phyloP scores from a whole-genome alignment of 2,329 filamentous ascomycete species.

The Mycosphaerella arachidis region DNA sequence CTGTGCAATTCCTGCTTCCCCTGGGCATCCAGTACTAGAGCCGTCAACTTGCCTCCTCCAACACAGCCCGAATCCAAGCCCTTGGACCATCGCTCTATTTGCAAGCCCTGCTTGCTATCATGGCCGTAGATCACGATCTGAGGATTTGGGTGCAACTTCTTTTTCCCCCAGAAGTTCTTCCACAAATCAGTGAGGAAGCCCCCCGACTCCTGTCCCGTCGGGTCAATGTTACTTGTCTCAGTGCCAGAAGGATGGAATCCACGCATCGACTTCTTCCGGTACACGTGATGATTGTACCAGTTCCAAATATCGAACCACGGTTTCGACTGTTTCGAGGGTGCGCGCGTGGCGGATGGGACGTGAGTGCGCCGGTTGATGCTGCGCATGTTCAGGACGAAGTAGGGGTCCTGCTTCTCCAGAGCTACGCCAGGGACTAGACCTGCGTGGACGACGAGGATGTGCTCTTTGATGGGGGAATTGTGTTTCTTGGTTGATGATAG shows the following conservation, averaged over 20 bases:
- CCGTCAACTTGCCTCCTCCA: conserved; percentile 69
- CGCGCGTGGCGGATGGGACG: conserved; percentile 46
- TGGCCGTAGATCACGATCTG: conserved; percentile 80
- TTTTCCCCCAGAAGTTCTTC: conserved; percentile 24
- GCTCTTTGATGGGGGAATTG: conserved; percentile 57
- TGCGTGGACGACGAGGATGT: conserved; percentile 73
- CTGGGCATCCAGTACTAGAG: conserved; percentile 65
- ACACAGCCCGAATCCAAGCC: conserved; percentile 84
- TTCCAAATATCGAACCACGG: conserved; percentile 32
- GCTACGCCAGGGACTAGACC: conserved; percentile 74
- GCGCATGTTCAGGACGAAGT: conserved; percentile 88
- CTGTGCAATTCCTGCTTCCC: conserved; percentile 32
- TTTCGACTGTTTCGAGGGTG: conserved; percentile 21
- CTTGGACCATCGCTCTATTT: conserved; percentile 65
- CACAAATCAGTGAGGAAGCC: conserved; percentile 12
- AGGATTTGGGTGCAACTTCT: conserved; percentile 41
- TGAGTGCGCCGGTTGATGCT: conserved; percentile 63
- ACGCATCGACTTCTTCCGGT: conserved; percentile 18
- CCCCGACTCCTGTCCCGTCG: neutral
- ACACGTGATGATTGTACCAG: conserved; percentile 33
- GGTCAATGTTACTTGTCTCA: conserved; percentile 5
- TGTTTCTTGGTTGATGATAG: conserved; percentile 10
- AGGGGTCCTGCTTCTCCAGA: conserved; percentile 68
- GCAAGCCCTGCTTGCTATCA: conserved; percentile 68
- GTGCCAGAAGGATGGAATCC: conserved; percentile 11